Conservation (phyloP, 306 rosid species). For the Cicer yamashitae region DNA sequence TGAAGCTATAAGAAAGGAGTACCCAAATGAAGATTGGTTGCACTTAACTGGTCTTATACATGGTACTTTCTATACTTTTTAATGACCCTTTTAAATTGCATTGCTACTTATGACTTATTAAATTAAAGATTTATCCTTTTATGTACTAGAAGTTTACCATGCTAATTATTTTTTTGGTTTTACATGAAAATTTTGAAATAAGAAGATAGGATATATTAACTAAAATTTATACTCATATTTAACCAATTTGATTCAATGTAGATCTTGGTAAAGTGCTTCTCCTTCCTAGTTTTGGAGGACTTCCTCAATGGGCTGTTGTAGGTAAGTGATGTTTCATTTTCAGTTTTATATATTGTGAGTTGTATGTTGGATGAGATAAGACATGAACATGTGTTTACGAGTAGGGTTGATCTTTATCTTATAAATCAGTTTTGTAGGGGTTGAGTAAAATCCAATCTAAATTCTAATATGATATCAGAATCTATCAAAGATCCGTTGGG, state of each 20-base stretch:
- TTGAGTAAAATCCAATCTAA: no score
- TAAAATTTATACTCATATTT: background rate
- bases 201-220: background rate
- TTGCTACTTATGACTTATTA: background rate
- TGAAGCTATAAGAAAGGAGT: conserved; percentile 80
- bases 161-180: background rate
- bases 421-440: no score
- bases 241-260: conserved; percentile 42
- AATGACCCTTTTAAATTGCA: background rate
- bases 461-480: no score
- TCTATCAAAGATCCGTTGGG: no score
- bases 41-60: conserved; percentile 86
- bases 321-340: conserved; percentile 48
- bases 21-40: conserved; percentile 80
- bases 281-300: conserved; percentile 84
- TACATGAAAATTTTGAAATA: background rate
- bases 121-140: no score
- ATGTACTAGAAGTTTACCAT: background rate
- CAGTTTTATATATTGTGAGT: background rate
- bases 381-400: no score
- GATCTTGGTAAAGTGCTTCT: conserved; percentile 90
- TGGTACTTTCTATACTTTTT: conserved; percentile 49
- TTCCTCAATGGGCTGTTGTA: conserved; percentile 92
- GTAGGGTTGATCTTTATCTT: no score
- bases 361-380: no score